These are phyloP conservation scores for Papilionanthe hybrid DNA, from an alignment of 116 monocot genomes.

Conservation along the genomic window DNA sequence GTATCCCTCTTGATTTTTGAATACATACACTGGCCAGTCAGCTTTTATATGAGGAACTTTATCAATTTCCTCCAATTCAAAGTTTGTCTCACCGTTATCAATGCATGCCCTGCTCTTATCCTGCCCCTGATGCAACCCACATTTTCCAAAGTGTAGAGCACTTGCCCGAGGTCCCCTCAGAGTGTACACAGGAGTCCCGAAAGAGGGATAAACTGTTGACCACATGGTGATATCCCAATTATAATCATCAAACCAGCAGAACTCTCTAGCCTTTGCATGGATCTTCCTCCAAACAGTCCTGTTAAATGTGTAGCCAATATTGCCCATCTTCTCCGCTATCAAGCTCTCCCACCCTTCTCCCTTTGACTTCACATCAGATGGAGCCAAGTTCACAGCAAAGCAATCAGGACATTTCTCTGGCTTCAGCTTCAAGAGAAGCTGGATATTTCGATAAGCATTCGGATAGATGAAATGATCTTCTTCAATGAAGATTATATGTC, in stretches of 20 bases:
- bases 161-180: slow-evolving; percentile 84
- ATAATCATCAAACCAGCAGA: slow-evolving; percentile 91
- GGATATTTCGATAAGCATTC: slow-evolving; percentile 83
- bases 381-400: slow-evolving; percentile 86
- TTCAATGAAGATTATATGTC: slow-evolving; percentile 90
- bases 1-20: slow-evolving; percentile 59
- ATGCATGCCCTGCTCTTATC: slow-evolving; percentile 49
- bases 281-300: slow-evolving; percentile 90
- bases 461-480: slow-evolving; percentile 95
- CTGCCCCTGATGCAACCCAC: slow-evolving; percentile 97
- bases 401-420: slow-evolving; percentile 63
- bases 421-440: slow-evolving; percentile 61
- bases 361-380: slow-evolving; percentile 77
- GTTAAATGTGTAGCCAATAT: slow-evolving; percentile 90
- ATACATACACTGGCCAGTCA: slow-evolving; percentile 58
- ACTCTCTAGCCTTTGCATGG: slow-evolving; percentile 73
- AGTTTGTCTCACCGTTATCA: slow-evolving; percentile 45
- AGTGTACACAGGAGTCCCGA: slow-evolving; percentile 58
- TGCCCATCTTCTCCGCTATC: slow-evolving; percentile 92
- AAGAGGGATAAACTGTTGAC: slow-evolving; percentile 88
- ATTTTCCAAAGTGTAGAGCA: slow-evolving; percentile 93
- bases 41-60: slow-evolving; percentile 55
- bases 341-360: slow-evolving; percentile 76
- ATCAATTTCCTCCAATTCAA: slow-evolving; percentile 57
- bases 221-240: slow-evolving; percentile 99